Conservation (phyloP, 345 rosid genomes). For the Euphorbia pulcherrima region DNA sequence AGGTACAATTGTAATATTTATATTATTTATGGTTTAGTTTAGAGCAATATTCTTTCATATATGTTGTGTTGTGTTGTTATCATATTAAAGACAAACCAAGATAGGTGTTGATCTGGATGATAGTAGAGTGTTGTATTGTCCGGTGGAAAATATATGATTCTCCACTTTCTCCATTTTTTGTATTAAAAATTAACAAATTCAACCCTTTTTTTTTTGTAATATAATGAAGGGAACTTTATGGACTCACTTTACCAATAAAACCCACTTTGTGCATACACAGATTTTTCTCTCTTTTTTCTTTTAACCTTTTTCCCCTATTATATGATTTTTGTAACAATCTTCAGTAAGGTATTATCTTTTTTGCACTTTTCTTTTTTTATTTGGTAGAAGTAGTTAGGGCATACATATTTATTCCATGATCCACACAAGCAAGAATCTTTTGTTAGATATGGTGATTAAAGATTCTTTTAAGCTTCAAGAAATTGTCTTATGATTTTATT, state of each 20-base stretch:
- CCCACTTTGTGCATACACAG: not conserved
- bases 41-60: no score
- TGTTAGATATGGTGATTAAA: no score
- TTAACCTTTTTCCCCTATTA: not conserved
- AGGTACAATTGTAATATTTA: no score
- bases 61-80: not conserved
- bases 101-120: not conserved
- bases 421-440: not conserved
- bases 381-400: not conserved
- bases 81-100: not conserved
- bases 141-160: conserved; percentile 18
- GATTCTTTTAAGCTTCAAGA: no score
- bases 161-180: not conserved
- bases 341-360: not conserved
- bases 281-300: not conserved
- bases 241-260: not conserved
- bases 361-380: not conserved
- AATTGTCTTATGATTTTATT: no score
- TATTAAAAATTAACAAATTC: conserved; percentile 11
- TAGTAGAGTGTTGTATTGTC: conserved; percentile 20
- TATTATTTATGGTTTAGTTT: no score
- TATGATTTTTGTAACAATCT: not conserved
- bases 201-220: conserved; percentile 11
- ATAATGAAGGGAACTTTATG: not conserved
- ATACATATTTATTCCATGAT: not conserved